Evolutionary conservation across 495 filamentous ascomycete species (phyloP).

Genomic region (Astrothelium macrocarpum): DNA sequence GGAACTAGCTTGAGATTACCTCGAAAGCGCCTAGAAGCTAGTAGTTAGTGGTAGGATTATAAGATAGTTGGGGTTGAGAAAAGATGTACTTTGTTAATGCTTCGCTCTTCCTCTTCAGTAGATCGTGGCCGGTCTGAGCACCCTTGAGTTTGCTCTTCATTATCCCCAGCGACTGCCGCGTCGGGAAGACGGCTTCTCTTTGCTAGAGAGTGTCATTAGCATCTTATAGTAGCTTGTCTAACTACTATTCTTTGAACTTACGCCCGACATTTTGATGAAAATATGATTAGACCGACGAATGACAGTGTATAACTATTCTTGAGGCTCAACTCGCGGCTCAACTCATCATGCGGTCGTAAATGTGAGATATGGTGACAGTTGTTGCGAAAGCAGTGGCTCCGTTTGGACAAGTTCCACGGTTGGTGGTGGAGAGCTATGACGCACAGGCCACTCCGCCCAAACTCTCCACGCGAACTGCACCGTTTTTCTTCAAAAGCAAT

Average conservation of each 20-base stretch:
- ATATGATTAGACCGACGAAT: neutral
- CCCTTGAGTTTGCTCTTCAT: conserved; percentile 99
- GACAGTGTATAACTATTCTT: neutral
- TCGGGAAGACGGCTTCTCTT: conserved; percentile 93
- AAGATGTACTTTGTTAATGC: conserved; percentile 34
- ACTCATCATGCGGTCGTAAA: neutral
- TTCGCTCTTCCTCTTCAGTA: conserved; percentile 38
- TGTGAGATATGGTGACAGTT: neutral
- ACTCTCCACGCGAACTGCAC: neutral
- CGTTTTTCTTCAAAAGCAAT: neutral
- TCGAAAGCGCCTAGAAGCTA: conserved; percentile 63
- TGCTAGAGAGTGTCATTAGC: conserved; percentile 48
- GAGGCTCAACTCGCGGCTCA: neutral
- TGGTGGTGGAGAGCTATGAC: neutral
- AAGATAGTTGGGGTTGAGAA: neutral
- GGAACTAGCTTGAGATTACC: conserved; percentile 39
- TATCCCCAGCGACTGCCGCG: conserved; percentile 85
- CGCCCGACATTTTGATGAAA: neutral
- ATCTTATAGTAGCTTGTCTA: neutral
- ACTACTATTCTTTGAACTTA: neutral
- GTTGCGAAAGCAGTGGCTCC: neutral
- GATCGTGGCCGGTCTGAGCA: conserved; percentile 45
- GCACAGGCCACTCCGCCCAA: neutral
- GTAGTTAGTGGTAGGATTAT: neutral
- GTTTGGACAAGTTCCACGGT: neutral